These are phyloP conservation scores for Vaucheria bursata DNA, from an alignment of 352 stramenopile genomes.

Conservation along the genomic window DNA sequence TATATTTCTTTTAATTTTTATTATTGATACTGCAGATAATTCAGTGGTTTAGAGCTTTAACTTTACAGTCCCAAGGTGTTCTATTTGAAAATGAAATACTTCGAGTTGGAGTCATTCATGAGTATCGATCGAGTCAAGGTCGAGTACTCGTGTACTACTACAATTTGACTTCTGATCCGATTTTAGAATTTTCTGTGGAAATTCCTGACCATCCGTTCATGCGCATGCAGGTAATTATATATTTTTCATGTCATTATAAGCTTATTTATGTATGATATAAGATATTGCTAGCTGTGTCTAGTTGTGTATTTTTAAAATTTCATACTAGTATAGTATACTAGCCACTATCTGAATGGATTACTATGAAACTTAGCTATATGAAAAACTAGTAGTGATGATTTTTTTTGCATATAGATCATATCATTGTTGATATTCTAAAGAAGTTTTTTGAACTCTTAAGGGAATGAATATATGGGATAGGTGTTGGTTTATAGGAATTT, in stretches of 20 bases:
- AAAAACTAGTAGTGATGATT: background rate
- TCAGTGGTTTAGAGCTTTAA: conserved; percentile 50
- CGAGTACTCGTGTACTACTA: conserved; percentile 68
- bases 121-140: conserved; percentile 69
- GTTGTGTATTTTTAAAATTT: too few species aligned
- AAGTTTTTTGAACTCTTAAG: too few species aligned
- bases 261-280: too few species aligned
- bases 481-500: too few species aligned
- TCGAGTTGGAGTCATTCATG: conserved; percentile 66
- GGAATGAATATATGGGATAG: too few species aligned
- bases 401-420: background rate
- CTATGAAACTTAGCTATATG: background rate
- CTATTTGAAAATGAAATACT: conserved; percentile 66
- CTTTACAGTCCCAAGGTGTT: conserved; percentile 61
- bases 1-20: too few species aligned
- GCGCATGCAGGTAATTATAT: background rate
- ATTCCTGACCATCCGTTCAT: conserved; percentile 44
- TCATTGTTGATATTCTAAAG: background rate
- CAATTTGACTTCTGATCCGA: conserved; percentile 58
- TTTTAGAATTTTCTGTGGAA: conserved; percentile 56
- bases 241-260: too few species aligned
- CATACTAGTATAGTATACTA: too few species aligned
- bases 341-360: background rate
- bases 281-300: too few species aligned
- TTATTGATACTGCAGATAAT: conserved; percentile 1